Conservation (phyloP, 1,139 yeast species). For the Petasospora fabianii region DNA sequence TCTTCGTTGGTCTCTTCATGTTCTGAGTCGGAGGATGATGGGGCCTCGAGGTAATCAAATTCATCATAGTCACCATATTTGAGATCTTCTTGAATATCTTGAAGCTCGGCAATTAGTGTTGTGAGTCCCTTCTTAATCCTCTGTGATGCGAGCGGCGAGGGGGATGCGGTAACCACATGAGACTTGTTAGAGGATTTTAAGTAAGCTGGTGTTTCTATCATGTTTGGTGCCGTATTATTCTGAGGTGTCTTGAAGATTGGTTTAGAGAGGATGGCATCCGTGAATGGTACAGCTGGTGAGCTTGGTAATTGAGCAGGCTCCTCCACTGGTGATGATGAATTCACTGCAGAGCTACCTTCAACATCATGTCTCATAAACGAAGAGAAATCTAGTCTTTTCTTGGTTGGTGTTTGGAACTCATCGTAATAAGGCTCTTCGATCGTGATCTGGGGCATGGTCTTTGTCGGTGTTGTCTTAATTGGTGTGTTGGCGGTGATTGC, state of each 20-base stretch:
- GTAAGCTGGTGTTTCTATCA: conserved; percentile 28
- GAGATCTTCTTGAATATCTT: conserved; percentile 28
- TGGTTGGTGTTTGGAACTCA: conserved; percentile 11
- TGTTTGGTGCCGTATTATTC: conserved; percentile 10
- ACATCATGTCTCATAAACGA: conserved; percentile 1
- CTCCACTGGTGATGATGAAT: not conserved
- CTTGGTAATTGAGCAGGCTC: not conserved
- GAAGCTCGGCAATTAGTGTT: conserved; percentile 38
- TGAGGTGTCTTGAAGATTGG: conserved; percentile 32
- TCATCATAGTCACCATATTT: conserved; percentile 24
- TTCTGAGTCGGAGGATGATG: conserved; percentile 9
- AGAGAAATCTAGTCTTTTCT: conserved; percentile 8
- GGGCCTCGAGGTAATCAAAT: conserved; percentile 16
- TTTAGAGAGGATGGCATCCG: not conserved
- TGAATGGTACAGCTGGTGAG: not conserved
- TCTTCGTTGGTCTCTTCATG: conserved; percentile 22
- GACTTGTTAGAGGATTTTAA: conserved; percentile 12
- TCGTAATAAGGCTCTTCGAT: not conserved
- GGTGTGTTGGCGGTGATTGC: conserved; percentile 29
- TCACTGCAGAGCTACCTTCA: conserved; percentile 1
- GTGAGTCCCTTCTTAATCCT: conserved; percentile 33
- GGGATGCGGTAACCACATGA: conserved; percentile 21
- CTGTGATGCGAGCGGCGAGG: conserved; percentile 31
- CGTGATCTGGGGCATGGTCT: too few relatives aligned
- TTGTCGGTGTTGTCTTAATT: not conserved